These are phyloP conservation scores for Spinellus fusiger DNA, from an alignment of 192 early-diverging fungal genomes.

Conservation along the genomic window DNA sequence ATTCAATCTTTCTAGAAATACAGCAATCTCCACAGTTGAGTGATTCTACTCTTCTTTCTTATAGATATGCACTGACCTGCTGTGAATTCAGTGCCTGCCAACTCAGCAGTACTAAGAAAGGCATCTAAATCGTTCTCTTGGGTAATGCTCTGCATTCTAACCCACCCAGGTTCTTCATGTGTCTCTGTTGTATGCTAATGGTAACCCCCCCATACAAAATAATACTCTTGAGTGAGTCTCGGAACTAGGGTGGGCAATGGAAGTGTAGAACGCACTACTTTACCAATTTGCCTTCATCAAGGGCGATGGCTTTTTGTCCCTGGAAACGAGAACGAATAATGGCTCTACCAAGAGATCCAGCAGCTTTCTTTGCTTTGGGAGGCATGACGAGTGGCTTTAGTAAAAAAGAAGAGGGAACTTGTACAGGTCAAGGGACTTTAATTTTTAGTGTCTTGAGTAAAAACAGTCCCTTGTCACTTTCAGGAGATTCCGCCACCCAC, in stretches of 20 bases:
- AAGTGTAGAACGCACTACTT: too few relatives aligned
- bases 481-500: neutral
- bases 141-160: constrained; percentile 90
- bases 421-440: neutral
- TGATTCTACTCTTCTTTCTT: constrained; percentile 20
- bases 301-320: constrained; percentile 31
- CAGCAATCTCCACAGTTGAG: neutral
- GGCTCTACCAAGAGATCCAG: constrained; percentile 29
- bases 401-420: neutral
- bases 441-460: neutral
- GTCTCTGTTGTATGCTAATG: constrained; percentile 86
- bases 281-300: constrained; percentile 34
- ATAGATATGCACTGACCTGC: constrained; percentile 45
- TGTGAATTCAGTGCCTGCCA: constrained; percentile 93
- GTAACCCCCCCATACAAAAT: neutral
- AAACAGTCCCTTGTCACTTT: neutral
- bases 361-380: constrained; percentile 24
- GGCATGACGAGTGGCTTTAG: constrained; percentile 14
- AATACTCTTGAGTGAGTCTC: neutral
- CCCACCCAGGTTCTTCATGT: constrained; percentile 79
- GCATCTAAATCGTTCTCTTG: constrained; percentile 96
- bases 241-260: too few relatives aligned
- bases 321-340: constrained; percentile 32
- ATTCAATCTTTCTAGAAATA: constrained; percentile 61
- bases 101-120: constrained; percentile 89